A percentile compares a stretch with the other conserved stretches of the same genome.
phyloP scores from a whole-genome alignment of 1,284 basidiomycete species.

The Ceratorhiza oryzae-sativae region DNA sequence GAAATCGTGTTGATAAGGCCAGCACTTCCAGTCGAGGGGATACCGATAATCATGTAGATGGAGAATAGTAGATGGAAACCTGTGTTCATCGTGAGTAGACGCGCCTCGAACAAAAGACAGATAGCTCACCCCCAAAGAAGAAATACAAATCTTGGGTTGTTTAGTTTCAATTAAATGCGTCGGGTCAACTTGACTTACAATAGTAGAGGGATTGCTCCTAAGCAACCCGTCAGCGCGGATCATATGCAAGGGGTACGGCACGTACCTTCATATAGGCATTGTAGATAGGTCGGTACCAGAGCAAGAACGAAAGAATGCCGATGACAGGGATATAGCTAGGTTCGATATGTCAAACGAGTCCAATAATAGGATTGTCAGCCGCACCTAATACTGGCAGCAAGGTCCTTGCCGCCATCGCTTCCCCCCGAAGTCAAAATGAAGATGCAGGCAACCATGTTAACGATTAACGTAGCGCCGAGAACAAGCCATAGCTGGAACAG shows the following conservation, averaged over 20 bases:
- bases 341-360: slow-evolving; percentile 41
- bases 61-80: slow-evolving; percentile 88
- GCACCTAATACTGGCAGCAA: slow-evolving; percentile 80
- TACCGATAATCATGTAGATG: slow-evolving; percentile 88
- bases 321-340: slow-evolving; percentile 85
- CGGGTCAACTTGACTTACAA: slow-evolving; percentile 58
- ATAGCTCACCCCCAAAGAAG: slow-evolving; percentile 76
- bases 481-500: slow-evolving; percentile 90
- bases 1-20: slow-evolving; percentile 94
- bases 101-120: neutral
- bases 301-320: slow-evolving; percentile 78
- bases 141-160: slow-evolving; percentile 83
- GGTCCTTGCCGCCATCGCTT: slow-evolving; percentile 77
- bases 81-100: neutral
- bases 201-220: slow-evolving; percentile 87
- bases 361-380: slow-evolving; percentile 49
- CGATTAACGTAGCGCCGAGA: slow-evolving; percentile 74
- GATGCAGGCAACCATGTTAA: slow-evolving; percentile 93
- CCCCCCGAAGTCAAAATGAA: slow-evolving; percentile 82
- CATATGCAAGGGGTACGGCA: slow-evolving; percentile 65
- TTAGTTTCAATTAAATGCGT: neutral
- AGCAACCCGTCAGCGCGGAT: slow-evolving; percentile 77
- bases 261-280: slow-evolving; percentile 94
- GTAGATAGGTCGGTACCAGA: slow-evolving; percentile 96
- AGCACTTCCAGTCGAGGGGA: slow-evolving; percentile 87